Evolutionary conservation across 768 basidiomycete genomes (phyloP).

Genomic region (Favolaschia claudopus): DNA sequence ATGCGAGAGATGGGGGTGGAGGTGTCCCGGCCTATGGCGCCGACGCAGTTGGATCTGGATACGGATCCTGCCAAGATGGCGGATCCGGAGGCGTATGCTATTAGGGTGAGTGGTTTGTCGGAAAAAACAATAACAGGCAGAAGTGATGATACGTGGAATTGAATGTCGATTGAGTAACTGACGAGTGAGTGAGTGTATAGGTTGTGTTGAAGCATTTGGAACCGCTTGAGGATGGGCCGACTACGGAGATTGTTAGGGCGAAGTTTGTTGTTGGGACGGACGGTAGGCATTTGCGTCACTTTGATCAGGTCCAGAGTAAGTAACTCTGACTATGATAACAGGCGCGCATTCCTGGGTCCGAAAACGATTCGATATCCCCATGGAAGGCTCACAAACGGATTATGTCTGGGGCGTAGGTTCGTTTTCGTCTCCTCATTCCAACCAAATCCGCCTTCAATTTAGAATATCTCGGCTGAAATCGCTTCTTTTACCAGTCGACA

Average conservation of each 20-base stretch:
- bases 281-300: slow-evolving; percentile 50
- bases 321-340: slow-evolving; percentile 32
- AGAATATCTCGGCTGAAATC: background rate
- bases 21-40: slow-evolving; percentile 59
- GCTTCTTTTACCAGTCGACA: slow-evolving; percentile 51
- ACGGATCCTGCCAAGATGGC: slow-evolving; percentile 50
- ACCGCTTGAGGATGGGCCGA: slow-evolving; percentile 38
- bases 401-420: slow-evolving; percentile 78
- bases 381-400: slow-evolving; percentile 83
- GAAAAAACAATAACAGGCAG: background rate
- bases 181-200: slow-evolving; percentile 33
- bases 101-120: slow-evolving; percentile 39
- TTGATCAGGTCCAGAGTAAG: background rate
- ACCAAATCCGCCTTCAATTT: too few species aligned
- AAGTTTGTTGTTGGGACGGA: slow-evolving; percentile 83
- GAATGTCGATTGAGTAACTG: too few species aligned
- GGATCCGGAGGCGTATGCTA: slow-evolving; percentile 48
- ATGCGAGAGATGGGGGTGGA: slow-evolving; percentile 54
- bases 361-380: slow-evolving; percentile 64
- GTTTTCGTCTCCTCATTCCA: background rate
- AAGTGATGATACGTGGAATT: background rate
- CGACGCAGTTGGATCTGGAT: slow-evolving; percentile 56
- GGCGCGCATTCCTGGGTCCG: slow-evolving; percentile 89
- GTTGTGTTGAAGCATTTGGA: slow-evolving; percentile 54
- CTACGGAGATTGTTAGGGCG: slow-evolving; percentile 66